phyloP scores from a whole-genome alignment of 257 asterid genomes.

The Gentiana macrophylla region DNA sequence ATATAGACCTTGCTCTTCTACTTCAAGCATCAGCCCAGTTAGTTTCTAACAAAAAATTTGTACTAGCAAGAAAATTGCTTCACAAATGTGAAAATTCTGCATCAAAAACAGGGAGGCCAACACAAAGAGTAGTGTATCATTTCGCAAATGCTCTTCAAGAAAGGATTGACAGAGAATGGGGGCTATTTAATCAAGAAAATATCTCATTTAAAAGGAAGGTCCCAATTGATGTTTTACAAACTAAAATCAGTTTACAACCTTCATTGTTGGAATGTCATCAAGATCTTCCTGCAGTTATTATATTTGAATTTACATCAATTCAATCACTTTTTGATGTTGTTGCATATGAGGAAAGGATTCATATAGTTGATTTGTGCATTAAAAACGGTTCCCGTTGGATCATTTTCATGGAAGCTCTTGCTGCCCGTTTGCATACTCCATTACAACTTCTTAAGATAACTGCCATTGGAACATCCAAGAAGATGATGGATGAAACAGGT shows the following conservation, averaged over 20 bases:
- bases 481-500: slow-evolving; percentile 26
- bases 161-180: slow-evolving; percentile 21
- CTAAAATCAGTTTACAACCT: not conserved
- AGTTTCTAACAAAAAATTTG: slow-evolving; percentile 21
- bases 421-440: slow-evolving; percentile 15
- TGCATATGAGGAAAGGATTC: slow-evolving; percentile 25
- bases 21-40: slow-evolving; percentile 50
- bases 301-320: slow-evolving; percentile 29
- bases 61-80: slow-evolving; percentile 20
- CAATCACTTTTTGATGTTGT: slow-evolving; percentile 38
- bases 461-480: slow-evolving; percentile 24
- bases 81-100: slow-evolving; percentile 13
- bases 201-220: not conserved
- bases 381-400: slow-evolving; percentile 36
- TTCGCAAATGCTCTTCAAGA: slow-evolving; percentile 23
- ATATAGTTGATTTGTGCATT: slow-evolving; percentile 34
- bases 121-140: slow-evolving; percentile 20
- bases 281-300: slow-evolving; percentile 28
- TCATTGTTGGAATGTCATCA: slow-evolving; percentile 22
- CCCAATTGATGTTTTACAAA: slow-evolving; percentile 2
- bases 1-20: slow-evolving; percentile 26
- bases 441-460: slow-evolving; percentile 39
- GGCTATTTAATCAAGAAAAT: slow-evolving; percentile 3
- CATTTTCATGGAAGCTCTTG: slow-evolving; percentile 50
- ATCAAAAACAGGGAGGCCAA: slow-evolving; percentile 23